A percentile compares a stretch with the other conserved stretches of the same genome.
Evolutionary conservation across 257 asterid species (phyloP).

Genomic region (Echium plantagineum): DNA sequence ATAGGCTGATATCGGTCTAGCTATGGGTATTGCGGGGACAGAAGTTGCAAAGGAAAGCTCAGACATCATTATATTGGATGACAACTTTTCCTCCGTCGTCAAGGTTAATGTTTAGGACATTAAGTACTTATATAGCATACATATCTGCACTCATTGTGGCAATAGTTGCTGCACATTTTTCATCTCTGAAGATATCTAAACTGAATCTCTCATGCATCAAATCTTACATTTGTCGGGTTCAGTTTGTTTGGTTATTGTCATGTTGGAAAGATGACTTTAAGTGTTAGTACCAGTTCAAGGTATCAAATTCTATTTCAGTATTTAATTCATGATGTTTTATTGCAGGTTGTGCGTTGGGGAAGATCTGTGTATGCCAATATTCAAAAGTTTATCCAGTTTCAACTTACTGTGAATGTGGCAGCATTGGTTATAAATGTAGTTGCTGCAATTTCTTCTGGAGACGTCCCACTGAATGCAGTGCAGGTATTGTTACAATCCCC

Average conservation of each 20-base stretch:
- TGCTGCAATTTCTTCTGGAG: slow-evolving; percentile 82
- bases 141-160: not conserved
- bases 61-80: slow-evolving; percentile 90
- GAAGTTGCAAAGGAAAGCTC: slow-evolving; percentile 99
- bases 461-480: slow-evolving; percentile 90
- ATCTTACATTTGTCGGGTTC: not conserved
- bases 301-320: not conserved
- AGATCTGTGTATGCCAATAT: slow-evolving; percentile 93
- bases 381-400: slow-evolving; percentile 95
- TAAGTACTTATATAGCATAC: not conserved
- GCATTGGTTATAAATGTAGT: slow-evolving; percentile 85
- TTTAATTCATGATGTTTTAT: slow-evolving; percentile 3
- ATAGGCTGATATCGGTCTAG: slow-evolving; percentile 97
- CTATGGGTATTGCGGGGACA: slow-evolving; percentile 98
- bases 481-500: slow-evolving; percentile 40
- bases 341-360: slow-evolving; percentile 98
- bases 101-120: slow-evolving; percentile 43
- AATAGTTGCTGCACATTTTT: not conserved
- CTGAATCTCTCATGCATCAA: not conserved
- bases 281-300: not conserved
- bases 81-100: slow-evolving; percentile 85
- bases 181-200: not conserved
- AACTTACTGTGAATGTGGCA: slow-evolving; percentile 91
- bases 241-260: not conserved
- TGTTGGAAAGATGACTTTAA: not conserved